phyloP scores from a whole-genome alignment of 2,329 filamentous ascomycete species.

The Pseudocercospora macadamiae region DNA sequence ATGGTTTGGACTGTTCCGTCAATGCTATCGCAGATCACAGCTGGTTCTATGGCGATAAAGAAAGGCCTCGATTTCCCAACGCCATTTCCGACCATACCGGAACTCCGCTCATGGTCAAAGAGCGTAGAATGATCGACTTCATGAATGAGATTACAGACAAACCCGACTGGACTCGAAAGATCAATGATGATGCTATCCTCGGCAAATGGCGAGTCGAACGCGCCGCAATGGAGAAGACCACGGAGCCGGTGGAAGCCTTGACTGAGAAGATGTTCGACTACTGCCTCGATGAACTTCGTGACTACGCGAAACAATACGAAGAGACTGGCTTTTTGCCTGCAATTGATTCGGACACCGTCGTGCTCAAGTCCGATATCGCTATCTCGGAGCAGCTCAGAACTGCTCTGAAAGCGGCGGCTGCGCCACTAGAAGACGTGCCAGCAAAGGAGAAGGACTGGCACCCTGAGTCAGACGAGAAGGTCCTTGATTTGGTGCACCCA shows the following conservation, averaged over 20 bases:
- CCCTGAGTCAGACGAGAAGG: conserved; percentile 58
- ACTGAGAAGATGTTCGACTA: conserved; percentile 33
- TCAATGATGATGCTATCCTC: conserved; percentile 34
- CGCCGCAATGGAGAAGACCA: conserved; percentile 5
- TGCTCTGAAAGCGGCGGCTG: conserved; percentile 49
- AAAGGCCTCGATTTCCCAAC: conserved; percentile 23
- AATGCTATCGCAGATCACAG: conserved; percentile 14
- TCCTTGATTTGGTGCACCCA: conserved; percentile 66
- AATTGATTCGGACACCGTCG: conserved; percentile 49
- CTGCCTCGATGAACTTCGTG: conserved; percentile 41
- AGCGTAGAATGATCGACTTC: conserved; percentile 36
- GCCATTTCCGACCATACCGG: conserved; percentile 28
- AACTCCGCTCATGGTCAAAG: conserved; percentile 25
- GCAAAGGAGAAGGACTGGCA: conserved; percentile 57
- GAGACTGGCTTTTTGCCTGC: conserved; percentile 47
- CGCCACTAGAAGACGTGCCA: conserved; percentile 53
- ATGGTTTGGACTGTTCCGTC: conserved; percentile 15
- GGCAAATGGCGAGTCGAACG: conserved; percentile 33
- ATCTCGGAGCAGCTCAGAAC: conserved; percentile 45
- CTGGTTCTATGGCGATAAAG: background rate
- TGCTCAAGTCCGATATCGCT: conserved; percentile 58
- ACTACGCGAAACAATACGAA: conserved; percentile 54
- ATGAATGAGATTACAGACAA: conserved; percentile 38
- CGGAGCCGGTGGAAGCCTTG: conserved; percentile 18
- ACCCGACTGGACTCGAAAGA: conserved; percentile 35